Conservation (phyloP, 202 grass and related monocot genomes). For the Setaria viridis region DNA sequence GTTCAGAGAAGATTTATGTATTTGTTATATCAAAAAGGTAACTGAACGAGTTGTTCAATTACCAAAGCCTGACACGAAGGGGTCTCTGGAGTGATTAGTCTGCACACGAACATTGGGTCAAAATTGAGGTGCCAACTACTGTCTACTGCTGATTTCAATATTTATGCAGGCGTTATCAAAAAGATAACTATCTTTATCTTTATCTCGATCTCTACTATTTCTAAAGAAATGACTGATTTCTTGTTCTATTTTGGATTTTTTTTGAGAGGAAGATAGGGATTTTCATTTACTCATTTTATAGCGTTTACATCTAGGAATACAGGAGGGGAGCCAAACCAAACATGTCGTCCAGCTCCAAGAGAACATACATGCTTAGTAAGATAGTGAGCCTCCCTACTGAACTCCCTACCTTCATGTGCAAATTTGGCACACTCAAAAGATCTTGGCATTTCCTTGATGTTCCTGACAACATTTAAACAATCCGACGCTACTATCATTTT, state of each 20-base stretch:
- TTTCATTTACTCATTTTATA: neutral
- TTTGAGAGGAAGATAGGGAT: neutral
- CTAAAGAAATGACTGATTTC: too few species aligned
- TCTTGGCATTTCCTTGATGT: neutral
- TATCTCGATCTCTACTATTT: too few species aligned
- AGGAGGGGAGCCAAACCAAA: neutral
- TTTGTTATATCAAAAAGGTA: too few species aligned
- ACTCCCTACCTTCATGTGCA: neutral
- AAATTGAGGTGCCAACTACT: conserved; percentile 78
- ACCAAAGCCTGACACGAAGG: neutral
- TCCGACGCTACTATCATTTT: neutral
- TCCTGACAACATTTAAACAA: neutral
- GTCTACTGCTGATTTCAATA: neutral
- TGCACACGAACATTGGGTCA: conserved; percentile 72
- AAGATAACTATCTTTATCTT: too few species aligned
- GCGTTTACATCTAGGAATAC: neutral
- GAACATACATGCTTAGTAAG: neutral
- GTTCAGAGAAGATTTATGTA: too few species aligned
- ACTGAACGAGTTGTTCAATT: conserved; percentile 61
- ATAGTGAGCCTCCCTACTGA: neutral
- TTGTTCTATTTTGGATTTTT: neutral
- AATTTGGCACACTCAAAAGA: neutral
- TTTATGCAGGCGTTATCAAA: conserved; percentile 8
- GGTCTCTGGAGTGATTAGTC: conserved; percentile 12
- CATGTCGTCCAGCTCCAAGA: neutral